Evolutionary conservation across 345 rosid species (phyloP), one percentile per base, ranked within the genome.

Genomic region (Durio zibethinus): DNA sequence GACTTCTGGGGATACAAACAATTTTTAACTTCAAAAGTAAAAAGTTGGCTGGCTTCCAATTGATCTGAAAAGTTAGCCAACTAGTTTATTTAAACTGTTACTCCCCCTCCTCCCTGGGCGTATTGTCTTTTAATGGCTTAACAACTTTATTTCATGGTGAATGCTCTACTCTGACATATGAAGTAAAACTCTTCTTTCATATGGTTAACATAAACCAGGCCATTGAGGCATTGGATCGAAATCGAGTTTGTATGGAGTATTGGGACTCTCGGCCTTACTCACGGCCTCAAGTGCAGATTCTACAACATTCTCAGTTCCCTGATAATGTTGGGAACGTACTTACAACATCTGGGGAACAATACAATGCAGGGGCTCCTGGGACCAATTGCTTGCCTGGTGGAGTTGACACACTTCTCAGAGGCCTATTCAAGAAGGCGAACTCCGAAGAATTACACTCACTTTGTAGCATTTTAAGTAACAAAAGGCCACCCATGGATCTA

Each of bases 231-330:
- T 72, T 91, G 91, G 99, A 97, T 54, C 76, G 80, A 54, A 85
- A 85, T 82, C 87, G 99, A 79, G 91, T 94, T 73, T 97, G 99
- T 84, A 85, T 80, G 33, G 97, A 90, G 52, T 97, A 97, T 75
- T 97, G 99, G 99, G 94, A 90, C 54, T 90, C 91, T n/a, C 88
- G 99, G 79, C 99, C 97, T 38, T 94, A 89, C 66, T 94, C 97
- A 8, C 87, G 97, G 72, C 95, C 90, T 54, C 95, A 83, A 77
- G 87, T 89, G 74, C 97, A 91, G 79, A 87, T 89, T 59, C 87
- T 87, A 52, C 91, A 82, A 72, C 85, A 84, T 77, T 70, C 85
- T 74, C 88, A 82, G 60, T 29, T 20, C 31, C 80, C 79, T 72
- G 82, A 79, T 59, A 83, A 18, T 72, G 75, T 77, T 36, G 78